Percentiles rank a stretch among this genome's conserved stretches.
Evolutionary conservation across 2,329 filamentous ascomycete genomes (phyloP).

Genomic region (Ambrosiella cleistominuta): DNA sequence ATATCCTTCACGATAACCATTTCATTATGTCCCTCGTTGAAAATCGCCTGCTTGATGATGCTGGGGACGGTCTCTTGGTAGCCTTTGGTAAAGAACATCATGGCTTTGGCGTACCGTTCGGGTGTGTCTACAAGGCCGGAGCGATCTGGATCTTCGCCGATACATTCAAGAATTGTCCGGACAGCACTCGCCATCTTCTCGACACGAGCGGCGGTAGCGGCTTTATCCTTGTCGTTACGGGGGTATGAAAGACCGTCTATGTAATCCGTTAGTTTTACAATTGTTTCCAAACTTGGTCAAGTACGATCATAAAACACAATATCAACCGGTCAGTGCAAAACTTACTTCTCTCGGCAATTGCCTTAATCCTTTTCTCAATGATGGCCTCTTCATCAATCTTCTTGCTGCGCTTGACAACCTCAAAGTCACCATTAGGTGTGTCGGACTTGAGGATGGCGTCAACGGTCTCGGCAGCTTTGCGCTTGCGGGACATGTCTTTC

Average conservation of each 20-base stretch:
- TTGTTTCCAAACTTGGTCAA: neutral
- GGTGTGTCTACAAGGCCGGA: conserved; percentile 53
- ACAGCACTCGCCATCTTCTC: conserved; percentile 44
- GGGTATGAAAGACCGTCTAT: conserved; percentile 2
- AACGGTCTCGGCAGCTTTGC: conserved; percentile 21
- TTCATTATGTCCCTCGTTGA: conserved; percentile 92
- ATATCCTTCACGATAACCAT: conserved; percentile 97
- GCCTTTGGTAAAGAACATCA: conserved; percentile 90
- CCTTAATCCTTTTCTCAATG: neutral
- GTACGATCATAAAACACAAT: too few species aligned
- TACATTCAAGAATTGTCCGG: conserved; percentile 47
- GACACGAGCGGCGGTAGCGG: conserved; percentile 25
- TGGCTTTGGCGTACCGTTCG: conserved; percentile 79
- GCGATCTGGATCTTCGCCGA: conserved; percentile 50
- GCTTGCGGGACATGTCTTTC: conserved; percentile 12
- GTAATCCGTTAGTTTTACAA: neutral
- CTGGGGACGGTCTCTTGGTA: conserved; percentile 89
- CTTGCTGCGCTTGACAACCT: conserved; percentile 9
- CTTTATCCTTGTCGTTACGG: conserved; percentile 11
- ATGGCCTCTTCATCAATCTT: neutral
- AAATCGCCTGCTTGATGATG: conserved; percentile 84
- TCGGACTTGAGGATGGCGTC: conserved; percentile 19
- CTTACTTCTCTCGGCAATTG: neutral
- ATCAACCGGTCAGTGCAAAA: neutral
- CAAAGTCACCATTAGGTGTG: conserved; percentile 20